Conservation (phyloP, 2,329 filamentous ascomycete genomes). For the Dendrostoma leiphaemia region DNA sequence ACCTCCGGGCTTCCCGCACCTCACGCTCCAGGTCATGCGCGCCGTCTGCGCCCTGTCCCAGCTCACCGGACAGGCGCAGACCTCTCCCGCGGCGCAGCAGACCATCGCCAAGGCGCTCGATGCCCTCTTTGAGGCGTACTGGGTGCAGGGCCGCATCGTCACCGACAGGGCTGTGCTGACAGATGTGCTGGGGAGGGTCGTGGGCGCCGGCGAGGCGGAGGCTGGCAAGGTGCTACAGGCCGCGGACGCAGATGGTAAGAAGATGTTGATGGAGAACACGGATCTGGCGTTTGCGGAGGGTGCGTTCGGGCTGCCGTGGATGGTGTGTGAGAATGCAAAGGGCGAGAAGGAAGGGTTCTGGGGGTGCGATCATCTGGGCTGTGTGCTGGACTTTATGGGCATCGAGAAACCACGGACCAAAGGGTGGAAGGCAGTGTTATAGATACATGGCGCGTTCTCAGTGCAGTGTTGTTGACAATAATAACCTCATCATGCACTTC, state of each 20-base stretch:
- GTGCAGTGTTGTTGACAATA: too few species aligned
- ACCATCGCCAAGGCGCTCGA: conserved; percentile 30
- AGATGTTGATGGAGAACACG: conserved; percentile 31
- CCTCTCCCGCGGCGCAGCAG: not conserved
- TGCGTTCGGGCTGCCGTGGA: conserved; percentile 38
- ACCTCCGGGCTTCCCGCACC: conserved; percentile 35
- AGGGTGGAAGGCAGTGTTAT: conserved; percentile 35
- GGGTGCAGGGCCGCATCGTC: conserved; percentile 28
- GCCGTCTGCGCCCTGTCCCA: conserved; percentile 28
- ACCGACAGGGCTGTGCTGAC: conserved; percentile 27
- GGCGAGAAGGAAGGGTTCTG: conserved; percentile 35
- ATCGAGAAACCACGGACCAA: conserved; percentile 25
- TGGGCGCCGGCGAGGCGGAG: conserved; percentile 26
- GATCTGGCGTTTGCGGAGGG: conserved; percentile 33
- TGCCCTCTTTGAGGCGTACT: conserved; percentile 31
- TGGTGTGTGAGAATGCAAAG: conserved; percentile 31
- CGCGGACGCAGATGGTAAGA: conserved; percentile 28
- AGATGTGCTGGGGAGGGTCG: conserved; percentile 25
- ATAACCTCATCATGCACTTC: not conserved
- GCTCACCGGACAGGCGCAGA: conserved; percentile 21
- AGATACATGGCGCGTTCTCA: too few species aligned
- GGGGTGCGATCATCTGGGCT: conserved; percentile 38
- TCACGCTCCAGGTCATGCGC: conserved; percentile 34
- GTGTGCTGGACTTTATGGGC: conserved; percentile 33
- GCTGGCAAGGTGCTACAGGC: conserved; percentile 27